Evolutionary conservation across 192 early-diverging fungal species (phyloP).

Genomic region (Linnemannia schmuckeri): DNA sequence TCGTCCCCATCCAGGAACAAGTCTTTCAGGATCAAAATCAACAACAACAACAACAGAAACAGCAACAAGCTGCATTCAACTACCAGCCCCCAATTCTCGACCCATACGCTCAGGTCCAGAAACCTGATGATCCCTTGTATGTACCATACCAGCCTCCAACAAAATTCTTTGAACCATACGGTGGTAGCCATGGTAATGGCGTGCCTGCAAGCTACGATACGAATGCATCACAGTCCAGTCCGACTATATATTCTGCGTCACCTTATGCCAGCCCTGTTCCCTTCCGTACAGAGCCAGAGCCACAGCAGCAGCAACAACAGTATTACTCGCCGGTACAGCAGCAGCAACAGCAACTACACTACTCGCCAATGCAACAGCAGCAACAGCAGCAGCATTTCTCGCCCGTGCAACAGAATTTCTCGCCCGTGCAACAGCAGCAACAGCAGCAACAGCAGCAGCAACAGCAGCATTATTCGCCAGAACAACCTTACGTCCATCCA

Average conservation of each 20-base stretch:
- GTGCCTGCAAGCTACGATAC: too few relatives aligned
- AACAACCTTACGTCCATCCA: background rate
- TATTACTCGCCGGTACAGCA: background rate
- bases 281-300: background rate
- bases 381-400: conserved; percentile 12
- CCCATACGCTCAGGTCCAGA: background rate
- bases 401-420: background rate
- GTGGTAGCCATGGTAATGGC: too few relatives aligned
- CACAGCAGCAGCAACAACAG: conserved; percentile 10
- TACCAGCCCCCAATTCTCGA: background rate
- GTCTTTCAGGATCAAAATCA: background rate
- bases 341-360: background rate
- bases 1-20: background rate
- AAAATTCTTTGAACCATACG: background rate
- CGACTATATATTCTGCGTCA: background rate
- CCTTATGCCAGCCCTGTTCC: background rate
- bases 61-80: background rate
- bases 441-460: background rate
- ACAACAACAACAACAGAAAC: too few relatives aligned
- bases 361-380: background rate
- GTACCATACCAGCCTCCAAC: background rate
- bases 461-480: background rate
- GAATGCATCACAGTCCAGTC: background rate
- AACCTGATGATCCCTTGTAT: background rate
- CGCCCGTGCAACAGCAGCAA: background rate